Conservation (phyloP, 192 early-diverging fungal species). For the Mortierella alpina region DNA sequence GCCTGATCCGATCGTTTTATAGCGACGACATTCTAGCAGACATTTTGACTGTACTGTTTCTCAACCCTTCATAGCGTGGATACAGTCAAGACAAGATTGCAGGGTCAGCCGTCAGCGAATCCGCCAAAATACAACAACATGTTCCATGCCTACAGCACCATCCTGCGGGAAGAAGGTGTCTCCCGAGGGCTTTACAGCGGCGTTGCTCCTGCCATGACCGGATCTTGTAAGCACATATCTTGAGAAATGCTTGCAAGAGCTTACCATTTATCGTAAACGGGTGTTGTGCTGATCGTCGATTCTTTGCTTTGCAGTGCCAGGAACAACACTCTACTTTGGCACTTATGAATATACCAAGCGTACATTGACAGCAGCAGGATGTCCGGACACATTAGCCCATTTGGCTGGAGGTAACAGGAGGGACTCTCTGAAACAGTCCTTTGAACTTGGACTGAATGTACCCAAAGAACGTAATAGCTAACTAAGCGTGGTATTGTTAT, state of each 20-base stretch:
- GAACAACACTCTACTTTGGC: conserved; percentile 67
- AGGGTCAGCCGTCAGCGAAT: conserved; percentile 60
- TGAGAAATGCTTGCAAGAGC: neutral
- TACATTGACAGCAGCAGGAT: conserved; percentile 57
- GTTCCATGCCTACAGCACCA: conserved; percentile 67
- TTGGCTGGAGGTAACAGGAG: conserved; percentile 56
- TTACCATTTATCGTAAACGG: neutral
- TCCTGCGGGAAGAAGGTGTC: conserved; percentile 64
- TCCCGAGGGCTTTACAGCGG: conserved; percentile 65
- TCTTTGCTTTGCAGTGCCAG: conserved; percentile 56
- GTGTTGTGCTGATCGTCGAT: neutral
- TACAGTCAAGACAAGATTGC: conserved; percentile 68
- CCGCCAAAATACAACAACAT: conserved; percentile 67
- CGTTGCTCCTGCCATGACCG: conserved; percentile 66
- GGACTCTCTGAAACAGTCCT: neutral
- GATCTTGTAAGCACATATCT: conserved; percentile 31
- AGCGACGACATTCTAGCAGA: neutral
- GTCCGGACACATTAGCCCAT: conserved; percentile 64
- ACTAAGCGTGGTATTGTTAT: neutral
- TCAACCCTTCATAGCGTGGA: conserved; percentile 55
- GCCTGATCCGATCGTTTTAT: neutral
- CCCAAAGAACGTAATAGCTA: neutral
- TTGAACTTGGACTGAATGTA: neutral
- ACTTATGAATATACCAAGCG: conserved; percentile 70
- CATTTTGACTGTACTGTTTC: neutral